These are phyloP conservation scores for Linderina pennispora DNA, from an alignment of 192 early-diverging fungal species.

Conservation along the genomic window DNA sequence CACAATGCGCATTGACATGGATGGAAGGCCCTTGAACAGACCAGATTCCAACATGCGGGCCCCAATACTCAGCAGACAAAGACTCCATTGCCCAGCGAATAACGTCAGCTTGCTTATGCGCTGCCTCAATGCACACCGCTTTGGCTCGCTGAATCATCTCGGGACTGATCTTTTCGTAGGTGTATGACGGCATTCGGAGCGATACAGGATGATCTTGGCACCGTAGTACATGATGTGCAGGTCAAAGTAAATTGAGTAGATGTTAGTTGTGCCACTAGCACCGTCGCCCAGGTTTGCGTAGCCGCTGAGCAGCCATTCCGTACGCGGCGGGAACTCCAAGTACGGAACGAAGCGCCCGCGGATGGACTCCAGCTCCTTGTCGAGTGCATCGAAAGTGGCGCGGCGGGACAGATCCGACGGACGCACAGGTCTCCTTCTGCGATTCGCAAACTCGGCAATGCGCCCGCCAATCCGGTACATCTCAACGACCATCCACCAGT, in stretches of 20 bases:
- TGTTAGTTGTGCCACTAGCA: slow-evolving; percentile 10
- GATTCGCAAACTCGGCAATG: slow-evolving; percentile 41
- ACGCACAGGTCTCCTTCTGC: slow-evolving; percentile 35
- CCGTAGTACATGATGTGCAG: slow-evolving; percentile 43
- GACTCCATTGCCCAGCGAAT: slow-evolving; percentile 42
- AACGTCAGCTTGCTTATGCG: slow-evolving; percentile 39
- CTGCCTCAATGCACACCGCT: slow-evolving; percentile 35
- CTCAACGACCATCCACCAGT: slow-evolving; percentile 39
- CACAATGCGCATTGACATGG: slow-evolving; percentile 40
- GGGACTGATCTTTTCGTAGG: slow-evolving; percentile 23
- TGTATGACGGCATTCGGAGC: slow-evolving; percentile 44
- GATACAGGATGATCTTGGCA: slow-evolving; percentile 43
- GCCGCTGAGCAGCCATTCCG: slow-evolving; percentile 22
- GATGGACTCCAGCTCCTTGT: slow-evolving; percentile 34
- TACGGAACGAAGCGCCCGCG: slow-evolving; percentile 18
- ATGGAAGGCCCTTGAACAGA: slow-evolving; percentile 44
- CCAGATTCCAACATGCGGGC: slow-evolving; percentile 42
- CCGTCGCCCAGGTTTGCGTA: slow-evolving; percentile 11
- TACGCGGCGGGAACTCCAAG: slow-evolving; percentile 41
- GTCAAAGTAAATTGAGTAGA: slow-evolving; percentile 25
- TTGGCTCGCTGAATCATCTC: slow-evolving; percentile 35
- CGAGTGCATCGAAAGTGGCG: slow-evolving; percentile 39
- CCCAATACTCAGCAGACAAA: slow-evolving; percentile 42
- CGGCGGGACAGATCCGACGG: slow-evolving; percentile 29
- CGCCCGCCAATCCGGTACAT: slow-evolving; percentile 38